These are phyloP conservation scores for Cladosporium sphaerospermum DNA, from an alignment of 2,329 filamentous ascomycete species.

Conservation along the genomic window DNA sequence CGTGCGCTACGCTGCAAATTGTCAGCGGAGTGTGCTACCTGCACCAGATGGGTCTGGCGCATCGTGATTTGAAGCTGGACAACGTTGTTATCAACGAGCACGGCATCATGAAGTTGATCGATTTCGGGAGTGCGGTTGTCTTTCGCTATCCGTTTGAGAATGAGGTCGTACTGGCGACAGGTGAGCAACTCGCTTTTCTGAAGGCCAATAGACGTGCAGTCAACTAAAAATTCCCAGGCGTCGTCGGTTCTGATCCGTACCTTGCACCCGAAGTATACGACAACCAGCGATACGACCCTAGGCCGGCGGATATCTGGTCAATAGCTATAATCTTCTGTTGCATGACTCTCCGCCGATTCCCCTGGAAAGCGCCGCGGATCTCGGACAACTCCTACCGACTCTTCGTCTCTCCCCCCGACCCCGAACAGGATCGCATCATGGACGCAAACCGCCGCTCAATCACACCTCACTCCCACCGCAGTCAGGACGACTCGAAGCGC, in stretches of 20 bases:
- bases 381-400: conserved; percentile 93
- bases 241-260: conserved; percentile 88
- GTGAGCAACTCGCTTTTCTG: conserved; percentile 45
- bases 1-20: conserved; percentile 89
- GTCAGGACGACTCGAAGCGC: conserved; percentile 18
- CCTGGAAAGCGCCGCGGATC: conserved; percentile 89
- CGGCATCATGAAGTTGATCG: conserved; percentile 99
- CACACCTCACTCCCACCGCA: conserved; percentile 11
- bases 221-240: conserved; percentile 45
- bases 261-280: conserved; percentile 96
- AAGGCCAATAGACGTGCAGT: background rate
- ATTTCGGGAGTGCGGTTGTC: conserved; percentile 95
- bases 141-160: conserved; percentile 97
- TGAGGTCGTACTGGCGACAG: conserved; percentile 71
- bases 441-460: conserved; percentile 22
- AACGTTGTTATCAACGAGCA: conserved; percentile 95
- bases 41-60: conserved; percentile 89
- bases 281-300: conserved; percentile 84
- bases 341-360: conserved; percentile 91
- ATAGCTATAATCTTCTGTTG: conserved; percentile 98
- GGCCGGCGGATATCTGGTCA: conserved; percentile 95
- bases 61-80: conserved; percentile 92
- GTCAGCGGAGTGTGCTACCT: conserved; percentile 90
- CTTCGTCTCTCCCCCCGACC: conserved; percentile 79
- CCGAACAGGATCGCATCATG: conserved; percentile 45